phyloP scores from a whole-genome alignment of 208 protist species.

The Naegleria gruberi region DNA sequence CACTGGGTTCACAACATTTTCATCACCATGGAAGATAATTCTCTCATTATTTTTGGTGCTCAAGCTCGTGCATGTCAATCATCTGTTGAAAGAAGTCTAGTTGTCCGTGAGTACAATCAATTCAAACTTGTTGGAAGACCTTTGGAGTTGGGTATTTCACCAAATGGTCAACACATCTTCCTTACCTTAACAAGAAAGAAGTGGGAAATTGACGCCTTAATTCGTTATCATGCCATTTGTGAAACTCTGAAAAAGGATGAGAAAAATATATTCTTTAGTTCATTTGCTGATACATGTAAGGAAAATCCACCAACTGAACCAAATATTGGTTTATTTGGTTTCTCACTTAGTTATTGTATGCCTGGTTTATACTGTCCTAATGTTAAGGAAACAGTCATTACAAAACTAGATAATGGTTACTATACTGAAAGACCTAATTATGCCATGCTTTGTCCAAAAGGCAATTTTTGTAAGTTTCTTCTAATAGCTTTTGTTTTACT shows the following conservation, averaged over 20 bases:
- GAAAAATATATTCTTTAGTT: neutral
- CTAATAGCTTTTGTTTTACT: too few relatives aligned
- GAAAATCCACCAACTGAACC: neutral
- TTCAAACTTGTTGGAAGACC: neutral
- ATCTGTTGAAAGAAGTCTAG: too few relatives aligned
- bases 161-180: conserved; percentile 12
- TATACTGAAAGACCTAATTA: neutral
- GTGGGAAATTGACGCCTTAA: neutral
- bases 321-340: neutral
- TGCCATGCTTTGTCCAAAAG: neutral
- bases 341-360: neutral
- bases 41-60: too few relatives aligned
- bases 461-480: neutral
- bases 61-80: too few relatives aligned
- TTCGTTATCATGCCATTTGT: neutral
- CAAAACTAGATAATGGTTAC: neutral
- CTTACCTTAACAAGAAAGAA: neutral
- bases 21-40: too few relatives aligned
- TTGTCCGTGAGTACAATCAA: neutral
- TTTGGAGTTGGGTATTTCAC: neutral
- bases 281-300: neutral
- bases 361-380: neutral
- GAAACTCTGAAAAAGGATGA: neutral
- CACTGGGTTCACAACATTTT: too few relatives aligned
- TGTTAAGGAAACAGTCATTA: neutral